Evolutionary conservation across 192 early-diverging fungal species (phyloP).

Genomic region (Chytriomyces sp.): DNA sequence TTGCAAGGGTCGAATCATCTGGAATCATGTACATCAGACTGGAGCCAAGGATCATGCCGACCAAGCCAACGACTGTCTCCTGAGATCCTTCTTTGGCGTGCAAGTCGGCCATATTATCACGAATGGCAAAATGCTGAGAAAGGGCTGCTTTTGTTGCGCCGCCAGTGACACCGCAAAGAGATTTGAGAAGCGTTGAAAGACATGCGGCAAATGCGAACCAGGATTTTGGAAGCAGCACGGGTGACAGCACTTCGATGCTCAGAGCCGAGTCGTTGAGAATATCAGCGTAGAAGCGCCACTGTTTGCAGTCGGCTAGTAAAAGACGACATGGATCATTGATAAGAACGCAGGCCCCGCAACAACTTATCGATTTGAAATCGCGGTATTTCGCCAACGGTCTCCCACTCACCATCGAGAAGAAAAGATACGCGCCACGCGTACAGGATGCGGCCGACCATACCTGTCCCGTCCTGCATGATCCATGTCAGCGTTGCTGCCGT

Average conservation of each 20-base stretch:
- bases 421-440: conserved; percentile 47
- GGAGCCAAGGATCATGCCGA: conserved; percentile 42
- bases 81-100: conserved; percentile 56
- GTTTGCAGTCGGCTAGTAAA: conserved; percentile 41
- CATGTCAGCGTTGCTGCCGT: conserved; percentile 36
- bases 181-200: conserved; percentile 25
- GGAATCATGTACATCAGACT: conserved; percentile 9
- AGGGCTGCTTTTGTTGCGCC: conserved; percentile 48
- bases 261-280: conserved; percentile 51
- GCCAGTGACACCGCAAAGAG: conserved; percentile 47
- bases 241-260: conserved; percentile 35
- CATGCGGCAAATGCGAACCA: conserved; percentile 37
- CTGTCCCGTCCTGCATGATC: conserved; percentile 48
- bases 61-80: conserved; percentile 51
- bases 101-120: conserved; percentile 48
- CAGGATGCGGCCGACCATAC: conserved; percentile 48
- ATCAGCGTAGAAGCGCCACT: conserved; percentile 51
- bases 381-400: neutral
- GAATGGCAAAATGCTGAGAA: conserved; percentile 50
- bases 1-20: neutral
- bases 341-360: too few species aligned
- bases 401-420: conserved; percentile 34
- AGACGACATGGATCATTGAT: neutral
- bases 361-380: too few species aligned
- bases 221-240: conserved; percentile 28